Percentiles rank a stretch among this genome's conserved stretches.
Evolutionary conservation across 331 rosid genomes (phyloP).

Genomic region (Phaseolus coccineus): DNA sequence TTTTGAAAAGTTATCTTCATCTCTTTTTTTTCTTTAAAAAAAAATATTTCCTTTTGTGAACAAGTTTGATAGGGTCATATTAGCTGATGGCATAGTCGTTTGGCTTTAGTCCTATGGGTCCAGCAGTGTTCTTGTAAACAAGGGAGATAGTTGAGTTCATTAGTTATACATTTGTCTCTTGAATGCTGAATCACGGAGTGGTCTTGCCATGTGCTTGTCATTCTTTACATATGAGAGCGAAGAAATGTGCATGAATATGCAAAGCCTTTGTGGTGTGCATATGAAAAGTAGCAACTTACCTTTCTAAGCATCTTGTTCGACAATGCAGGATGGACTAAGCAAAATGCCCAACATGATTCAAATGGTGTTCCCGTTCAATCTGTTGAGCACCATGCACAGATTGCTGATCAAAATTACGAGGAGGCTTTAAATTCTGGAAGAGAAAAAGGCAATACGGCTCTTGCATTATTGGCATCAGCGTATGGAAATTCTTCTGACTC

Average conservation of each 20-base stretch:
- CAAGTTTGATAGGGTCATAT: not conserved
- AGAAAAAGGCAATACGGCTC: slow-evolving; percentile 67
- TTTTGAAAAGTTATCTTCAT: not conserved
- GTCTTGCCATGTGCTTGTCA: slow-evolving; percentile 22
- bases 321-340: slow-evolving; percentile 59
- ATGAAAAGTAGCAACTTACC: slow-evolving; percentile 13
- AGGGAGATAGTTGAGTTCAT: not conserved
- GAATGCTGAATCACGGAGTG: slow-evolving; percentile 9
- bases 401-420: slow-evolving; percentile 49
- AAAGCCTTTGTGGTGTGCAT: slow-evolving; percentile 12
- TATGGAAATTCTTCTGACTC: slow-evolving; percentile 89
- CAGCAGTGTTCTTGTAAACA: slow-evolving; percentile 10
- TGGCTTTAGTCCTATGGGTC: slow-evolving; percentile 11
- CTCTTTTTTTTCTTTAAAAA: not conserved
- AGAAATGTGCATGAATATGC: not conserved
- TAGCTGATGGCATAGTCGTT: not conserved
- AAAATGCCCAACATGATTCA: slow-evolving; percentile 48
- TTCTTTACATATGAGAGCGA: slow-evolving; percentile 29
- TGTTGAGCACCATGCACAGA: slow-evolving; percentile 45
- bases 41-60: slow-evolving; percentile 28
- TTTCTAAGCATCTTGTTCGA: slow-evolving; percentile 24
- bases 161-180: too few relatives aligned
- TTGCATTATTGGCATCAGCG: slow-evolving; percentile 79
- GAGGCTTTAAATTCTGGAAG: slow-evolving; percentile 51
- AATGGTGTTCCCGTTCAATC: slow-evolving; percentile 58